These are phyloP conservation scores for Phytophthora citrophthora DNA, from an alignment of 352 stramenopile species.

Conservation along the genomic window DNA sequence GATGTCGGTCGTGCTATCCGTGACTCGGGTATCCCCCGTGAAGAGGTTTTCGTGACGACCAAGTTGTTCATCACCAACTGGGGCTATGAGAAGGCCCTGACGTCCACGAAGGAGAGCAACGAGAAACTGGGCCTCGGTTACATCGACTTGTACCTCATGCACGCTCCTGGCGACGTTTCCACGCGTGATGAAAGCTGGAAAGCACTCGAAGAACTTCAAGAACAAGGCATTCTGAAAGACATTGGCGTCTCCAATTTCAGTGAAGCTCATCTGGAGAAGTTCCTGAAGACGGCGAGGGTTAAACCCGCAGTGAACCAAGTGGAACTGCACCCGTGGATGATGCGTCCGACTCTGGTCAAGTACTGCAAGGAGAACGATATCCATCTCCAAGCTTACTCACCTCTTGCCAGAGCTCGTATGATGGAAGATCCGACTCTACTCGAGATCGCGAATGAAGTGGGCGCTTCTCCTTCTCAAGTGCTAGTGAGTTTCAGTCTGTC, in stretches of 20 bases:
- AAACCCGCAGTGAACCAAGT: conserved; percentile 87
- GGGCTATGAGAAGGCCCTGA: conserved; percentile 73
- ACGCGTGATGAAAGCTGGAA: conserved; percentile 54
- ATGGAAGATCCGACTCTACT: conserved; percentile 21
- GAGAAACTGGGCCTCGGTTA: conserved; percentile 72
- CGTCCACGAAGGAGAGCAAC: conserved; percentile 51
- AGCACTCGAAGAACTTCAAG: conserved; percentile 60
- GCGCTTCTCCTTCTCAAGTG: conserved; percentile 50
- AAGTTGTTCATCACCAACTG: conserved; percentile 74
- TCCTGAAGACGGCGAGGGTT: conserved; percentile 60
- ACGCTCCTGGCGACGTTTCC: conserved; percentile 54
- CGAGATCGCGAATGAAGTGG: conserved; percentile 39
- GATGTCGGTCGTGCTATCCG: conserved; percentile 78
- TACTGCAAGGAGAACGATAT: conserved; percentile 62
- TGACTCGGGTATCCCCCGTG: conserved; percentile 73
- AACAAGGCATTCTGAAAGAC: conserved; percentile 66
- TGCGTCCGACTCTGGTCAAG: conserved; percentile 56
- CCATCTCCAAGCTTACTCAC: conserved; percentile 69
- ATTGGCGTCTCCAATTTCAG: conserved; percentile 93
- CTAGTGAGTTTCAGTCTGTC: conserved; percentile 63
- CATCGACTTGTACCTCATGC: conserved; percentile 83
- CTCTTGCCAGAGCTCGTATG: conserved; percentile 44
- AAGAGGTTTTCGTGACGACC: conserved; percentile 86
- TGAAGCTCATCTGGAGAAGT: conserved; percentile 78
- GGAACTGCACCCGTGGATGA: conserved; percentile 78